These are phyloP conservation scores for Tylopilus plumbeoviolaceoides DNA, from an alignment of 768 basidiomycete species.

Conservation along the genomic window DNA sequence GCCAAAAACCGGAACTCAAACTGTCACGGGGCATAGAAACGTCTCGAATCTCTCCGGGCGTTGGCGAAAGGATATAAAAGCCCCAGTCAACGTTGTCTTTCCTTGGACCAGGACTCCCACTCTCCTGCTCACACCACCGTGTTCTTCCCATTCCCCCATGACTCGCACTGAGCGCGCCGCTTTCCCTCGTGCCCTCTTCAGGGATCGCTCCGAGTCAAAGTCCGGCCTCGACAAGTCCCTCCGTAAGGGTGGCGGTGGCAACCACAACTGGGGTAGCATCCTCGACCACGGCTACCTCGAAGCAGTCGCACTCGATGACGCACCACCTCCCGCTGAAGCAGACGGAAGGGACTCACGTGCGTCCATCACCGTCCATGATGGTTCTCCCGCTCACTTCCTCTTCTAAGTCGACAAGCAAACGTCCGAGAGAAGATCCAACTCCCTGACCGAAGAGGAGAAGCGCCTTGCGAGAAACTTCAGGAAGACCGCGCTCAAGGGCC, in stretches of 20 bases:
- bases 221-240: constrained; percentile 67
- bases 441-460: constrained; percentile 60
- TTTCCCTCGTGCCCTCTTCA: constrained; percentile 65
- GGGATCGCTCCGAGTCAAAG: constrained; percentile 78
- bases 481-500: constrained; percentile 66
- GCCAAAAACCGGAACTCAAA: background rate
- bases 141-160: constrained; percentile 39
- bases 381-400: constrained; percentile 5
- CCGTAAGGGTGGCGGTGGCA: constrained; percentile 77
- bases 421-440: constrained; percentile 38
- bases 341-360: constrained; percentile 20
- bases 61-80: background rate
- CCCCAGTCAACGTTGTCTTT: background rate
- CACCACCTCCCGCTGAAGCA: constrained; percentile 37
- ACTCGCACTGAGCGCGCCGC: constrained; percentile 75
- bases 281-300: constrained; percentile 61
- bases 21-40: background rate
- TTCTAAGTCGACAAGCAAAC: constrained; percentile 24
- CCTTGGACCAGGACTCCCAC: background rate
- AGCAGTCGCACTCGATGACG: constrained; percentile 54
- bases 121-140: background rate
- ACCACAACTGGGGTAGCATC: constrained; percentile 83
- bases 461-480: constrained; percentile 63
- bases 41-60: background rate
- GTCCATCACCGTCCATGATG: background rate